Conservation (phyloP, 2,329 filamentous ascomycete genomes). For the Sporothrix euskadiensis region DNA sequence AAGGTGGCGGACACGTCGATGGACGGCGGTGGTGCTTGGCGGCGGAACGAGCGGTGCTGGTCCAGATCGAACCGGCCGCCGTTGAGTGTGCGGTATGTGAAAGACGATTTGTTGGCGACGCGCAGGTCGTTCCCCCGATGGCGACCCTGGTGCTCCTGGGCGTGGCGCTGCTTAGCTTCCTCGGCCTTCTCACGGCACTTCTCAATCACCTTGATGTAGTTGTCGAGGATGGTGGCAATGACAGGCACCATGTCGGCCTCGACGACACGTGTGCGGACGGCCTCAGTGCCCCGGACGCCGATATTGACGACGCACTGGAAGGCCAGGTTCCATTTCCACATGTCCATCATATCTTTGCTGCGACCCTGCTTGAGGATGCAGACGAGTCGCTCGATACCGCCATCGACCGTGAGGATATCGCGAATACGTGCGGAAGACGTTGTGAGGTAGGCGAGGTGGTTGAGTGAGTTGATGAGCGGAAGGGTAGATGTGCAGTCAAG, state of each 20-base stretch:
- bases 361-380: conserved; percentile 97
- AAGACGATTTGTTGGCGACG: conserved; percentile 52
- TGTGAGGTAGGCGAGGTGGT: conserved; percentile 96
- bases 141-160: conserved; percentile 54
- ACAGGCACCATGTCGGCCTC: conserved; percentile 99
- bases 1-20: conserved; percentile 72
- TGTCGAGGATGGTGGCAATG: conserved; percentile 95
- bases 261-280: conserved; percentile 89
- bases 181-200: conserved; percentile 86
- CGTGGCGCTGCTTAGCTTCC: conserved; percentile 72
- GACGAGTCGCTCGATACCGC: conserved; percentile 91
- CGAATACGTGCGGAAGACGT: conserved; percentile 96
- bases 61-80: conserved; percentile 55
- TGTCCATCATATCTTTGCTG: conserved; percentile 98
- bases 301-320: conserved; percentile 99
- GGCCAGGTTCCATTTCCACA: conserved; percentile 99
- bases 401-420: conserved; percentile 97
- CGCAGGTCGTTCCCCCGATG: conserved; percentile 54
- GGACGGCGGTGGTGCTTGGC: conserved; percentile 79
- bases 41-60: conserved; percentile 53
- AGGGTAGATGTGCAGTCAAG: conserved; percentile 98
- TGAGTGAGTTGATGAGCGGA: conserved; percentile 97
- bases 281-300: conserved; percentile 91
- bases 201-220: conserved; percentile 96
- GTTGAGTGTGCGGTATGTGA: conserved; percentile 48